Evolutionary conservation across 495 filamentous ascomycete genomes (phyloP), one percentile per base, ranked within the genome.

Genomic region (Aspergillus steynii): DNA sequence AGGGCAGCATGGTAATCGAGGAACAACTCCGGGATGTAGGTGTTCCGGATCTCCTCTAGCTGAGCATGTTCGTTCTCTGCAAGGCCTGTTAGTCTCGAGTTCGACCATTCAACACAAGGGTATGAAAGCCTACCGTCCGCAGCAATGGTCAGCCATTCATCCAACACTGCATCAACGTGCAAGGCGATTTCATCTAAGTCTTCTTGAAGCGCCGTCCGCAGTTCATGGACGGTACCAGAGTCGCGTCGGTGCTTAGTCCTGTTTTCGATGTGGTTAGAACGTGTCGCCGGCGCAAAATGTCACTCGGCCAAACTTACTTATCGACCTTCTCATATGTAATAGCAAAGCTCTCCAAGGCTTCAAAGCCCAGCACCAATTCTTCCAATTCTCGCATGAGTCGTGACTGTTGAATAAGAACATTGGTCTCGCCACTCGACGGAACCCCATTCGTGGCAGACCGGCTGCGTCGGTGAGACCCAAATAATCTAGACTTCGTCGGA

Each of bases 1-100:
- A 96, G 73, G 25, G 87, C 84, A 65, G 80, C 87, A 71, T 88
- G 84, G 71, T 92, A 96, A n/a, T 88, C 88, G 46, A 96, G 80
- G 56, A 96, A 73, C 9, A 89, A 78, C 74, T 95, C 91, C 26
- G 93, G 93, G 32, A 97, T 77, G 73, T 93, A 96, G 4, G 83
- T 83, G 29, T 81, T 80, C 59, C 90, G 86, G 57, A 97, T 85
- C 25, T 82, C 51, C 61, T 75, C 72, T 25, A 77, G 69, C 34
- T 82, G 77, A 31, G 65, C 61, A 47, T 77, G 73, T 65, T 82
- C 80, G 0, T 70, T 64, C 50, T 69, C 80, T 83, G 55, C 50
- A 20, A 46, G n/a, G 25, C 28, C 32, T 29, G 45, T 68, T 34
- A 60, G 53, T 20, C 25, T 31, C 10, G 2, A n/a, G 65, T 68